These are phyloP conservation scores for Chaetomiaceae sp. DNA, from an alignment of 2,329 filamentous ascomycete genomes.

Conservation along the genomic window DNA sequence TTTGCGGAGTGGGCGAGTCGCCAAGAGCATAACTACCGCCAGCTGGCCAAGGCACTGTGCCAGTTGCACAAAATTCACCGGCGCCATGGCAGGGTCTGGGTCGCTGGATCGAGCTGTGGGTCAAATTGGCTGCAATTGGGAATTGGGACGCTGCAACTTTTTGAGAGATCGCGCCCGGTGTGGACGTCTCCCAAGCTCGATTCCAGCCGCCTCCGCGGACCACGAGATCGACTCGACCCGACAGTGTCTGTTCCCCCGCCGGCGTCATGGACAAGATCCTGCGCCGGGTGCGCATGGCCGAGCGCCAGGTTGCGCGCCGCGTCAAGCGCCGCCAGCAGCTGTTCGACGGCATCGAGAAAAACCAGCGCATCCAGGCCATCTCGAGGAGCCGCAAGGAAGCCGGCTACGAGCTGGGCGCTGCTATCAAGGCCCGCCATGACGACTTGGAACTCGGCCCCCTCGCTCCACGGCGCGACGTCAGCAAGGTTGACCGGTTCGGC, in stretches of 20 bases:
- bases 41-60: constrained; percentile 3
- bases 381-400: constrained; percentile 19
- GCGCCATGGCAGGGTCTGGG: no score
- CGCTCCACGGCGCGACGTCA: constrained; percentile 69
- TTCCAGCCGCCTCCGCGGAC: not conserved
- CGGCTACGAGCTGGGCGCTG: constrained; percentile 23
- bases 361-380: constrained; percentile 2
- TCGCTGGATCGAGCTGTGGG: not conserved
- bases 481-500: constrained; percentile 54
- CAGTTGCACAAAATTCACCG: constrained; percentile 16
- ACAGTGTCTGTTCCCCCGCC: not conserved
- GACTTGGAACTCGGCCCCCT: constrained; percentile 74
- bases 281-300: constrained; percentile 58
- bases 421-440: constrained; percentile 54
- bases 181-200: not conserved
- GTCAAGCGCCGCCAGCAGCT: constrained; percentile 26
- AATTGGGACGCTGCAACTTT: constrained; percentile 10
- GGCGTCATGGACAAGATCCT: constrained; percentile 63
- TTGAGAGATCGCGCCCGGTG: constrained; percentile 8
- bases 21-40: no score
- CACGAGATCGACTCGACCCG: no score
- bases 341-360: constrained; percentile 27
- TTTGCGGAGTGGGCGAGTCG: no score
- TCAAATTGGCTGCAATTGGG: not conserved
- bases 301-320: constrained; percentile 54